Evolutionary conservation across 169 alveolate genomes (phyloP).

Genomic region (Cystoisospora suis): DNA sequence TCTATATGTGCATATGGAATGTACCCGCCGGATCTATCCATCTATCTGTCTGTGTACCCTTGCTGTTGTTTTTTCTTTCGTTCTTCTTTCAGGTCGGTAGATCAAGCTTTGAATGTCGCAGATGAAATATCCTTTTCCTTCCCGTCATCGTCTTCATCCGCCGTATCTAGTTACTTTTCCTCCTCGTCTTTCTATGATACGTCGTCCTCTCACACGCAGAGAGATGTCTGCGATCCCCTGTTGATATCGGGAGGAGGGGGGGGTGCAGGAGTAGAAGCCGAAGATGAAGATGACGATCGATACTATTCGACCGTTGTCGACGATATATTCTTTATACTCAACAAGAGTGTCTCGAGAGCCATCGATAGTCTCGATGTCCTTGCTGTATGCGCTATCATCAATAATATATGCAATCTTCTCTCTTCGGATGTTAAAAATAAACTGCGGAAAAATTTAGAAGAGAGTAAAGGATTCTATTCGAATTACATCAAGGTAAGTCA

Average conservation of each 20-base stretch:
- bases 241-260: background rate
- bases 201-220: too few relatives aligned
- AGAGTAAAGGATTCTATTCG: background rate
- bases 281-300: background rate
- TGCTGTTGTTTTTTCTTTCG: too few relatives aligned
- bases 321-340: slow-evolving; percentile 35
- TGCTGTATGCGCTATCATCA: slow-evolving; percentile 38
- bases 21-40: background rate
- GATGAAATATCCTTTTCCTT: background rate
- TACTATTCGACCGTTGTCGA: slow-evolving; percentile 22
- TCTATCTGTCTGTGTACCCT: background rate
- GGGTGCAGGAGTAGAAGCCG: background rate
- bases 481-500: slow-evolving; percentile 12
- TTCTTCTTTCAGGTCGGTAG: background rate
- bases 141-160: too few relatives aligned
- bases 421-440: background rate
- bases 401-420: slow-evolving; percentile 6
- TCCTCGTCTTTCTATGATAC: too few relatives aligned
- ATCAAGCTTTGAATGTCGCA: slow-evolving; percentile 26
- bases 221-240: too few relatives aligned
- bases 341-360: background rate
- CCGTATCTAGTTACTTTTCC: too few relatives aligned
- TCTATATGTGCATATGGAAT: too few relatives aligned
- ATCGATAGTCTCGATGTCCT: slow-evolving; percentile 28
- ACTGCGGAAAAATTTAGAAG: slow-evolving; percentile 7